Conservation (phyloP, 2,329 filamentous ascomycete genomes). For the Aureobasidium sp. region DNA sequence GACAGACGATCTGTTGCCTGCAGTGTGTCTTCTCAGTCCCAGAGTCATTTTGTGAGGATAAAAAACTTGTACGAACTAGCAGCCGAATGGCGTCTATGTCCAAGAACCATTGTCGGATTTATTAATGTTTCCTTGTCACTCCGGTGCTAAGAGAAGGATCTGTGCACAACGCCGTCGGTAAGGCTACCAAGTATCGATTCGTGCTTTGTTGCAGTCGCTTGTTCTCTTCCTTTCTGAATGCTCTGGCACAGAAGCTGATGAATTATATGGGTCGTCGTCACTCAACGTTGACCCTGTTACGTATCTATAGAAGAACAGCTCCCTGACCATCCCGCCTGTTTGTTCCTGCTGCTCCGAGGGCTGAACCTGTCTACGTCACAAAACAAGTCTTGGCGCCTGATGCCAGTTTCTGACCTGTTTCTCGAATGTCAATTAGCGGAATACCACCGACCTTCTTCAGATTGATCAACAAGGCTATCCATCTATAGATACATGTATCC, state of each 20-base stretch:
- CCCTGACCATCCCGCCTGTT: not conserved
- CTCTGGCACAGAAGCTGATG: not conserved
- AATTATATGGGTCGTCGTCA: conserved; percentile 2
- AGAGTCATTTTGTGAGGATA: not conserved
- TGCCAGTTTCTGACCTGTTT: not conserved
- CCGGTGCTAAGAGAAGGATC: not conserved
- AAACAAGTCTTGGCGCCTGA: not conserved
- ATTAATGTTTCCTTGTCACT: not conserved
- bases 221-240: not conserved
- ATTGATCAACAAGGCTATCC: not conserved
- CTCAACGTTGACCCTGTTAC: conserved; percentile 1
- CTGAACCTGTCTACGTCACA: not conserved
- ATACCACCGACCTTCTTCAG: not conserved
- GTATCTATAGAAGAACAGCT: not conserved
- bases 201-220: not conserved
- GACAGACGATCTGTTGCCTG: conserved; percentile 33
- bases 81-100: conserved; percentile 39
- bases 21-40: conserved; percentile 8
- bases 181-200: not conserved
- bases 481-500: not conserved
- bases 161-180: conserved; percentile 5
- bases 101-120: conserved; percentile 34
- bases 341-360: conserved; percentile 1
- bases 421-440: not conserved
- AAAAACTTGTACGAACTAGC: conserved; percentile 28